Conservation (phyloP, 2,329 filamentous ascomycete genomes). For the Botryotinia globosa region DNA sequence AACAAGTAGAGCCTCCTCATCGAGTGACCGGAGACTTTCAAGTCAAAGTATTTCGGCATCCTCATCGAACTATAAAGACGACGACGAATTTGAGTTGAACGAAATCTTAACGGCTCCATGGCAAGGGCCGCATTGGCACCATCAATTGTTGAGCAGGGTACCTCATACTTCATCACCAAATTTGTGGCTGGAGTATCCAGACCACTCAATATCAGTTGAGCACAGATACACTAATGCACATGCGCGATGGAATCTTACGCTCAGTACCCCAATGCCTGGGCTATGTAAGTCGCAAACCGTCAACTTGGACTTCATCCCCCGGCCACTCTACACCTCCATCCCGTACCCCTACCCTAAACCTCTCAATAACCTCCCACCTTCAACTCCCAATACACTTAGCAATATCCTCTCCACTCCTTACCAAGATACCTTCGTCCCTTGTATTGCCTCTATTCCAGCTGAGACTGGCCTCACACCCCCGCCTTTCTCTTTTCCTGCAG, state of each 20-base stretch:
- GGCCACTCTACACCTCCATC: neutral
- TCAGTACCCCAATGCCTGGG: neutral
- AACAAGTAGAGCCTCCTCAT: neutral
- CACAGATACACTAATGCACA: neutral
- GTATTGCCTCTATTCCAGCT: neutral
- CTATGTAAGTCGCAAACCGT: neutral
- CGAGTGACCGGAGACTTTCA: neutral
- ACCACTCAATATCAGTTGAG: neutral
- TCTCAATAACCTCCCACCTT: neutral
- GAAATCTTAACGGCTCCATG: neutral
- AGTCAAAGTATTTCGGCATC: neutral
- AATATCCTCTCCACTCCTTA: neutral
- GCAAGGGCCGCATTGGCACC: neutral
- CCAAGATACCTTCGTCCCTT: neutral
- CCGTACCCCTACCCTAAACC: too few species aligned
- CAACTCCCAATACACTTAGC: neutral
- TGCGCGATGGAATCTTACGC: neutral
- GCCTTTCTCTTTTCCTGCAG: neutral
- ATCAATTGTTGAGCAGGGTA: constrained; percentile 22
- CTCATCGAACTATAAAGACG: neutral
- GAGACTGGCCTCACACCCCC: neutral
- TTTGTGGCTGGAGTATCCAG: constrained; percentile 19
- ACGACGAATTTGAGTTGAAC: constrained; percentile 12
- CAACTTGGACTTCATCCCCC: neutral
- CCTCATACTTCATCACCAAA: constrained; percentile 23